phyloP scores from a whole-genome alignment of 2,329 filamentous ascomycete genomes.

The Penicillium sp. region DNA sequence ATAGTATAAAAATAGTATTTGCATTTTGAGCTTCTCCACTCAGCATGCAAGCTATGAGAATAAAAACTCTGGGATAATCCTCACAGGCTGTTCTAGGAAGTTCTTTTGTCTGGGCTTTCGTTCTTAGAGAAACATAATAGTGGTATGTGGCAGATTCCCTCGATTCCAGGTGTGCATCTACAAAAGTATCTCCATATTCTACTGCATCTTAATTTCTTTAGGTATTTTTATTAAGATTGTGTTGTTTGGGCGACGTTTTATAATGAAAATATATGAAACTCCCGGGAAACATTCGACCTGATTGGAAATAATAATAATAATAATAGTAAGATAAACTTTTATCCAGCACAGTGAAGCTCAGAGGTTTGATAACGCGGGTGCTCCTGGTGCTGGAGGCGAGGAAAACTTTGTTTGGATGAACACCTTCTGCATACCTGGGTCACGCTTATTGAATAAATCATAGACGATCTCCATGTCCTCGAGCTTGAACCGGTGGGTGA shows the following conservation, averaged over 20 bases:
- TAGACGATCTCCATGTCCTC: slow-evolving; percentile 71
- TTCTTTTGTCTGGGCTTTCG: too few relatives aligned
- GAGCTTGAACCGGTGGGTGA: slow-evolving; percentile 72
- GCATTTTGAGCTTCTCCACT: too few relatives aligned
- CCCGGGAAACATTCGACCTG: neutral
- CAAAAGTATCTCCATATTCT: too few relatives aligned
- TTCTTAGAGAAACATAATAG: too few relatives aligned
- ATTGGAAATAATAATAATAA: neutral
- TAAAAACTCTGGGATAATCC: too few relatives aligned
- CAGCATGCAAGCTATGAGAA: too few relatives aligned
- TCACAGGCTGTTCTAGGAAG: too few relatives aligned
- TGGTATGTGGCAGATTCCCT: too few relatives aligned
- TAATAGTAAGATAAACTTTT: neutral
- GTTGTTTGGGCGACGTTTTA: neutral
- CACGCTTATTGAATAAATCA: slow-evolving; percentile 56
- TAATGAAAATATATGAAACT: neutral
- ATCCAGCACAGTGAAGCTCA: neutral
- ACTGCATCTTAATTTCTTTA: neutral
- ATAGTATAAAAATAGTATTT: too few relatives aligned
- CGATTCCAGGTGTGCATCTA: too few relatives aligned
- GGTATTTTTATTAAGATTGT: neutral
- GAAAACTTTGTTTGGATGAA: slow-evolving; percentile 64
- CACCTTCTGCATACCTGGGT: slow-evolving; percentile 74
- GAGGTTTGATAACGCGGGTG: neutral
- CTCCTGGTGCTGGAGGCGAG: slow-evolving; percentile 41